A percentile compares a stretch with the other conserved stretches of the same genome.
Conservation (phyloP, 1,284 basidiomycete genomes). For the Pholiota adiposa region DNA sequence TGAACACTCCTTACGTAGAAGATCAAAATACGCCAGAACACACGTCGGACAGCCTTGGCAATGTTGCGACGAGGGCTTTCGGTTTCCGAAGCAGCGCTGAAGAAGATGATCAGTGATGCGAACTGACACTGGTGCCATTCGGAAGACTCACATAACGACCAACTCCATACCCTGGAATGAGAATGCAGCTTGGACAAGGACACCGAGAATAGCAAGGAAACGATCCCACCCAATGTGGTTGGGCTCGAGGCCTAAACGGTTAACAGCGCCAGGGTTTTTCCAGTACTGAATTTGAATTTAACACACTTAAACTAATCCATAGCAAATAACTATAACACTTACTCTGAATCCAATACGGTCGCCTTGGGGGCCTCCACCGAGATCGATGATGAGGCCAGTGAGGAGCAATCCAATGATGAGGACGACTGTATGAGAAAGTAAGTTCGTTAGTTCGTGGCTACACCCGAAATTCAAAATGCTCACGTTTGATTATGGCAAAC, state of each 20-base stretch:
- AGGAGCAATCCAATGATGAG: conserved; percentile 68
- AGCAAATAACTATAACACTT: too few relatives aligned
- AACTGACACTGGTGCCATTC: neutral
- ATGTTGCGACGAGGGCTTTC: conserved; percentile 81
- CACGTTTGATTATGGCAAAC: conserved; percentile 43
- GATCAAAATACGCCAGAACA: conserved; percentile 79
- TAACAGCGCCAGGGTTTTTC: conserved; percentile 69
- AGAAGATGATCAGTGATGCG: neutral
- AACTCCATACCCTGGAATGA: conserved; percentile 87
- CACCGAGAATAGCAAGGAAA: conserved; percentile 71
- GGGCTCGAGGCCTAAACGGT: conserved; percentile 47
- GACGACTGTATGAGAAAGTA: conserved; percentile 39
- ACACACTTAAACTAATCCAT: too few relatives aligned
- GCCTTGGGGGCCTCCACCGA: conserved; percentile 68
- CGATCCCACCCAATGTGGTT: conserved; percentile 50
- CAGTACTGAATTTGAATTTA: conserved; percentile 55
- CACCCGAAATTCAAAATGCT: neutral
- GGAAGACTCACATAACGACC: conserved; percentile 64
- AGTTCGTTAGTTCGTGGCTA: neutral
- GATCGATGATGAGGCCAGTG: conserved; percentile 69
- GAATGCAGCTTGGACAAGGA: conserved; percentile 81
- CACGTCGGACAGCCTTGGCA: conserved; percentile 77
- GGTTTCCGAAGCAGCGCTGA: conserved; percentile 70
- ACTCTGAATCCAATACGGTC: conserved; percentile 68
- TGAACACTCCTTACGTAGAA: conserved; percentile 61